Conservation (phyloP, 2,329 filamentous ascomycete genomes). For the Trichoderma harzianum region DNA sequence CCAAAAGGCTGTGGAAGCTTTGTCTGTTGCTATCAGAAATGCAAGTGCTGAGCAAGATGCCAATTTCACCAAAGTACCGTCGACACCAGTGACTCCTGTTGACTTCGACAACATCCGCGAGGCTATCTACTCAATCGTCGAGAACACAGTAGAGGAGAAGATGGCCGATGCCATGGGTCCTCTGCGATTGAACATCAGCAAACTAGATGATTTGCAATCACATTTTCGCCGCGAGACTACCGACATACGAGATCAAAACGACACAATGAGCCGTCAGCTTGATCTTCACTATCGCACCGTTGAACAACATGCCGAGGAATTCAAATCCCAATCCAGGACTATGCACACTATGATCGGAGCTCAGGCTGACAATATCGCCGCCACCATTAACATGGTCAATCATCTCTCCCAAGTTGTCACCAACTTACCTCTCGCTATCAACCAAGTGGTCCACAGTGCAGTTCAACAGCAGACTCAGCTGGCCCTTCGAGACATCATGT, state of each 20-base stretch:
- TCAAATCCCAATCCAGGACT: slow-evolving; percentile 20
- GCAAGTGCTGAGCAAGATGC: not conserved
- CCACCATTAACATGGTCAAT: slow-evolving; percentile 21
- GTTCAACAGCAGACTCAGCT: slow-evolving; percentile 25
- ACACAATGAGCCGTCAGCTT: slow-evolving; percentile 27
- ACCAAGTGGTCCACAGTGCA: slow-evolving; percentile 26
- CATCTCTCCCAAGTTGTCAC: slow-evolving; percentile 27
- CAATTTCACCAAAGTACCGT: not conserved
- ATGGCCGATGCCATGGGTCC: slow-evolving; percentile 32
- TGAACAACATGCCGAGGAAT: slow-evolving; percentile 21
- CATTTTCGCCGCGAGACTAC: slow-evolving; percentile 20
- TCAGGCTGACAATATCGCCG: slow-evolving; percentile 26
- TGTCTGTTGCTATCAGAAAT: not conserved
- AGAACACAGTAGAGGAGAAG: slow-evolving; percentile 32
- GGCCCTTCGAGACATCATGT: slow-evolving; percentile 23
- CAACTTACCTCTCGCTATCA: slow-evolving; percentile 27
- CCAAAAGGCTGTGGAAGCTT: not conserved
- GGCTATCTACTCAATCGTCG: slow-evolving; percentile 30
- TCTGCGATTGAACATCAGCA: slow-evolving; percentile 28
- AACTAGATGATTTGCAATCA: slow-evolving; percentile 17
- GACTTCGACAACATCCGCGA: slow-evolving; percentile 22
- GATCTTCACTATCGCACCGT: slow-evolving; percentile 25
- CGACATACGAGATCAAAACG: slow-evolving; percentile 27
- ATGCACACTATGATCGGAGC: slow-evolving; percentile 24
- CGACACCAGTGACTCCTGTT: not conserved